Conservation (phyloP, 371 early-diverging fungal species). For the Umbelopsis sp. region DNA sequence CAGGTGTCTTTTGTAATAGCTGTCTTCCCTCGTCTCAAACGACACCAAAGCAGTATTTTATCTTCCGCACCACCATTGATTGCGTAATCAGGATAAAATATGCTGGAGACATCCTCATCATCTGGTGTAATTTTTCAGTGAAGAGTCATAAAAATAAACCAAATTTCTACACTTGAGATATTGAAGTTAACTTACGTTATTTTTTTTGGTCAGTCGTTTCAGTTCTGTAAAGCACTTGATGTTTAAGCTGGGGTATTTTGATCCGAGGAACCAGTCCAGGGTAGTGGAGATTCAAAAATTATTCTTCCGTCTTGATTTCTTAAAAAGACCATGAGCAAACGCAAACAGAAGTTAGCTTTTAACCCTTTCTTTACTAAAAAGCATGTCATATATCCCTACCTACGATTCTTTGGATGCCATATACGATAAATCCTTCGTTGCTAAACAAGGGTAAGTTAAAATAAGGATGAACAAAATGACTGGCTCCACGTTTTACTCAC, state of each 20-base stretch:
- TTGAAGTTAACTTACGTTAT: too few relatives aligned
- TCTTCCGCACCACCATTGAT: neutral
- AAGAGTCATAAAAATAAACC: too few relatives aligned
- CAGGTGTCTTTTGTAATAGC: neutral
- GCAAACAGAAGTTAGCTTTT: neutral
- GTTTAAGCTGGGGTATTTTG: neutral
- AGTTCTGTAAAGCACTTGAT: neutral
- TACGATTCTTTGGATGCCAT: conserved; percentile 43
- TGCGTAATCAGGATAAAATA: neutral
- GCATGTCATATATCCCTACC: conserved; percentile 40
- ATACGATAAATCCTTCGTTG: conserved; percentile 39
- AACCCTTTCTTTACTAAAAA: conserved; percentile 20
- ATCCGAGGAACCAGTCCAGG: conserved; percentile 7
- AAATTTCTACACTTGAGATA: too few relatives aligned
- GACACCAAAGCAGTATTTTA: neutral
- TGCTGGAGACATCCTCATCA: too few relatives aligned
- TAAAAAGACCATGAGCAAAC: neutral
- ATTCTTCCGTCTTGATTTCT: neutral
- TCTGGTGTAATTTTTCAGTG: too few relatives aligned
- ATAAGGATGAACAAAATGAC: neutral
- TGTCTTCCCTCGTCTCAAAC: neutral
- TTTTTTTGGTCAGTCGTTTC: too few relatives aligned
- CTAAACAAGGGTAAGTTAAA: conserved; percentile 43
- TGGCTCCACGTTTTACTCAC: neutral
- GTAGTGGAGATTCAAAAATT: conserved; percentile 9